Evolutionary conservation across 202 grass and related monocot species (phyloP).

Genomic region (Elaeis oleifera): DNA sequence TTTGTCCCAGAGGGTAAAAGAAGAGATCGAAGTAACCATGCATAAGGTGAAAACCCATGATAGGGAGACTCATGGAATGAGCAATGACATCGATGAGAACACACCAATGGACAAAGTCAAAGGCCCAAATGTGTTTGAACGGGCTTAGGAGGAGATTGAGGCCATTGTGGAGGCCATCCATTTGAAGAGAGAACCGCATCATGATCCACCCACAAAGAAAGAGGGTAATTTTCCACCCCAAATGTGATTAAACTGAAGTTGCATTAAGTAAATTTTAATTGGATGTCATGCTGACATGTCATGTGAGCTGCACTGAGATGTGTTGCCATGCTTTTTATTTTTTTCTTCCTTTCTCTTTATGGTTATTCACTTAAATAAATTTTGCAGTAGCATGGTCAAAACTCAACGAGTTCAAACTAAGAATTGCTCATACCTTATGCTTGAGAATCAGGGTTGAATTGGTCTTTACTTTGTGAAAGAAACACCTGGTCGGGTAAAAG

Average conservation of each 20-base stretch:
- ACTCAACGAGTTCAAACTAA: too few relatives aligned
- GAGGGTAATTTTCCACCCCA: neutral
- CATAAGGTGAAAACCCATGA: slow-evolving; percentile 8
- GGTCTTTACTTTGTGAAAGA: too few relatives aligned
- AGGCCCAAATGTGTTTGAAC: slow-evolving; percentile 24
- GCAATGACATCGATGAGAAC: slow-evolving; percentile 17
- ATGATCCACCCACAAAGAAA: neutral
- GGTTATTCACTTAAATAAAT: too few relatives aligned
- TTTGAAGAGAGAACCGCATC: neutral
- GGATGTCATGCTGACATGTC: neutral
- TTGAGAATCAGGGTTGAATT: too few relatives aligned
- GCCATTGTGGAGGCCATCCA: slow-evolving; percentile 15
- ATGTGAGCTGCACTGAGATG: neutral
- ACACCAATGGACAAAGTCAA: slow-evolving; percentile 15
- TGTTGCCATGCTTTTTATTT: too few relatives aligned
- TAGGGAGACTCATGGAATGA: slow-evolving; percentile 17
- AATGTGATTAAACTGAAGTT: neutral
- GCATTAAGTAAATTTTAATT: neutral
- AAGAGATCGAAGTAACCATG: neutral
- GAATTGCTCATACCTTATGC: too few relatives aligned
- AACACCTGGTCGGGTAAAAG: too few relatives aligned
- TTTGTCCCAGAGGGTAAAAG: neutral
- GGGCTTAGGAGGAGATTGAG: slow-evolving; percentile 20
- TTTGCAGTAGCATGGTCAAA: too few relatives aligned
- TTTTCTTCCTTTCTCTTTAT: too few relatives aligned